Evolutionary conservation across 148 eudicot species (phyloP).

Genomic region (Amaranthus hypochondriacus): DNA sequence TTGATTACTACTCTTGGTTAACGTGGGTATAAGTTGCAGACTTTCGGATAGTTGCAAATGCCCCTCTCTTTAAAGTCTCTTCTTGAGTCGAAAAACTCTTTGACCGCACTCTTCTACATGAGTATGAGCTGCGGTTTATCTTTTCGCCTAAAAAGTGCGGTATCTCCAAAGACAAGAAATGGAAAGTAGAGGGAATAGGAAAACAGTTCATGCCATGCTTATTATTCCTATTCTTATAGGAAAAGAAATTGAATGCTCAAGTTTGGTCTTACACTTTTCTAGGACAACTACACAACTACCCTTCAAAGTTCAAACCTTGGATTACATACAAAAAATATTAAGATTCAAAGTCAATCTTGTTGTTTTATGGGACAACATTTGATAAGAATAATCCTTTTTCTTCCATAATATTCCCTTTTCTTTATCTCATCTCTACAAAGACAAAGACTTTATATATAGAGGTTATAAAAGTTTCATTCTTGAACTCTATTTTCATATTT

Average conservation of each 20-base stretch:
- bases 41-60: too few species aligned
- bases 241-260: neutral
- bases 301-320: neutral
- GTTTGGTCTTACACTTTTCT: neutral
- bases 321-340: neutral
- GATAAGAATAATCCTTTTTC: slow-evolving; percentile 13
- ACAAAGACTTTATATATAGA: neutral
- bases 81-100: too few species aligned
- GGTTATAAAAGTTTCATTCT: too few species aligned
- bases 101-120: too few species aligned
- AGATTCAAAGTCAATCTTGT: slow-evolving; percentile 9
- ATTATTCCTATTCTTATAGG: neutral
- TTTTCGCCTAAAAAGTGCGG: neutral
- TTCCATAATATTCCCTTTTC: neutral
- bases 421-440: too few species aligned
- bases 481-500: neutral
- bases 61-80: too few species aligned
- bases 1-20: too few species aligned
- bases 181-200: neutral
- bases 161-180: slow-evolving; percentile 8
- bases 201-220: neutral
- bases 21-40: too few species aligned
- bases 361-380: neutral
- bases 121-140: too few species aligned
- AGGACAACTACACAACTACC: neutral